A percentile compares a stretch with the other conserved stretches of the same genome.
These are phyloP conservation scores for Leccinum broughii DNA, from an alignment of 768 basidiomycete species.

Conservation along the genomic window DNA sequence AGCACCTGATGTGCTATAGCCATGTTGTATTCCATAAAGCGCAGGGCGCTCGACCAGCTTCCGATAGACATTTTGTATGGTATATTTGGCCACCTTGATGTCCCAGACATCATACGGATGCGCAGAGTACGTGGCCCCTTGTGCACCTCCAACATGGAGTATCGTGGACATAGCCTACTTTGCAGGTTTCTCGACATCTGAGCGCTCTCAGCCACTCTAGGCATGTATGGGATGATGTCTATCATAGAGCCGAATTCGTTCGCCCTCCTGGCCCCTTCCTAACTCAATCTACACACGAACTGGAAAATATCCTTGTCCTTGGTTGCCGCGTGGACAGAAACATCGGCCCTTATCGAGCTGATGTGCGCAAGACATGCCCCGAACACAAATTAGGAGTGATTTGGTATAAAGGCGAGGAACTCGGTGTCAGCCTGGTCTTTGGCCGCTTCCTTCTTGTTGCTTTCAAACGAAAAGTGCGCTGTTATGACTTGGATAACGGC, in stretches of 20 bases:
- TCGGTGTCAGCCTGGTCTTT: background rate
- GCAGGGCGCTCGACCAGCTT: slow-evolving; percentile 11
- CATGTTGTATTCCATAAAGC: too few species aligned
- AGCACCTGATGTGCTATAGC: too few species aligned
- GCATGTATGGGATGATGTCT: slow-evolving; percentile 18
- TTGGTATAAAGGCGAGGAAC: background rate
- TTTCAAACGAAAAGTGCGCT: slow-evolving; percentile 12
- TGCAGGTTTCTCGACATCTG: slow-evolving; percentile 15
- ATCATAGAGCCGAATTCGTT: slow-evolving; percentile 15
- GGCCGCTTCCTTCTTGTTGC: slow-evolving; percentile 17
- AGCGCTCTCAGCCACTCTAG: slow-evolving; percentile 6
- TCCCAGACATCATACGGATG: slow-evolving; percentile 19
- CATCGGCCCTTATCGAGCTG: background rate
- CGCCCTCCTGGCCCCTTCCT: slow-evolving; percentile 20
- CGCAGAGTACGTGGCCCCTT: slow-evolving; percentile 16
- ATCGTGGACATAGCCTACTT: background rate
- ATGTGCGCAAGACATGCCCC: background rate
- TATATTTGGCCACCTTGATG: slow-evolving; percentile 15
- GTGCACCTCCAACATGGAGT: background rate
- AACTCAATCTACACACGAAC: slow-evolving; percentile 12
- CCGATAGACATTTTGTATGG: slow-evolving; percentile 13
- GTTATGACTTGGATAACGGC: slow-evolving; percentile 12
- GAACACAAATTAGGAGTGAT: slow-evolving; percentile 3
- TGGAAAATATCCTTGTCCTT: slow-evolving; percentile 15
- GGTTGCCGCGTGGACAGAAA: slow-evolving; percentile 11